Evolutionary conservation across 768 basidiomycete species (phyloP).

Genomic region (Leucocoprinus leucothites): DNA sequence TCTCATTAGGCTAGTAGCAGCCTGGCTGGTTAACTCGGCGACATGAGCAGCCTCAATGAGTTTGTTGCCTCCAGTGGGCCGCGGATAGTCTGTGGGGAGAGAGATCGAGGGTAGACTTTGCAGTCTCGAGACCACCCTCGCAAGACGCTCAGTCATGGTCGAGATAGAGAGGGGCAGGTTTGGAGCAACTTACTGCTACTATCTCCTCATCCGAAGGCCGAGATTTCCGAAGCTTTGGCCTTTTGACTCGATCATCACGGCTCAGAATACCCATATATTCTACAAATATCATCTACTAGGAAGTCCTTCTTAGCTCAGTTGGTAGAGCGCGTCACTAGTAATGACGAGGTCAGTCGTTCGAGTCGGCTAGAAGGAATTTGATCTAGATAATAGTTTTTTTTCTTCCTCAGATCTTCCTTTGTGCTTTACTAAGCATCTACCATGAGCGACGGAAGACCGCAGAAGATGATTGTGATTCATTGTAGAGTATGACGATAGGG

Average conservation of each 20-base stretch:
- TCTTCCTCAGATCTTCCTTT: too few species aligned
- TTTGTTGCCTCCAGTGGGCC: conserved; percentile 68
- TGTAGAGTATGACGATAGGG: too few species aligned
- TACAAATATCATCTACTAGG: too few species aligned
- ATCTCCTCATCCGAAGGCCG: conserved; percentile 1
- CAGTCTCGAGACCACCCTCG: conserved; percentile 60
- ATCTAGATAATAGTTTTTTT: neutral
- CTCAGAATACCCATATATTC: too few species aligned
- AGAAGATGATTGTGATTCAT: too few species aligned
- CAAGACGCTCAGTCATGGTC: conserved; percentile 45
- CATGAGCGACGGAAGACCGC: too few species aligned
- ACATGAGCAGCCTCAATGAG: conserved; percentile 83
- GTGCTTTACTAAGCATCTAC: too few species aligned
- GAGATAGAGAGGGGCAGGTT: neutral
- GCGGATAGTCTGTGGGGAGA: conserved; percentile 93
- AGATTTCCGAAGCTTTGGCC: conserved; percentile 7
- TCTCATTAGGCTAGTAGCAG: conserved; percentile 77
- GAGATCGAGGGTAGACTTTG: conserved; percentile 86
- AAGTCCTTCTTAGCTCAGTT: conserved; percentile 52
- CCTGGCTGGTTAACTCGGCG: conserved; percentile 68
- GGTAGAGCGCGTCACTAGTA: conserved; percentile 61
- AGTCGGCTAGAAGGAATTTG: conserved; percentile 36
- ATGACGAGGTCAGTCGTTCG: conserved; percentile 37
- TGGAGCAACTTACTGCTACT: too few species aligned
- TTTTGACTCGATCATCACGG: too few species aligned